A percentile compares a stretch with the other conserved stretches of the same genome.
These are phyloP conservation scores for Saksenaea oblongispora DNA, from an alignment of 371 early-diverging fungal species.

Conservation along the genomic window DNA sequence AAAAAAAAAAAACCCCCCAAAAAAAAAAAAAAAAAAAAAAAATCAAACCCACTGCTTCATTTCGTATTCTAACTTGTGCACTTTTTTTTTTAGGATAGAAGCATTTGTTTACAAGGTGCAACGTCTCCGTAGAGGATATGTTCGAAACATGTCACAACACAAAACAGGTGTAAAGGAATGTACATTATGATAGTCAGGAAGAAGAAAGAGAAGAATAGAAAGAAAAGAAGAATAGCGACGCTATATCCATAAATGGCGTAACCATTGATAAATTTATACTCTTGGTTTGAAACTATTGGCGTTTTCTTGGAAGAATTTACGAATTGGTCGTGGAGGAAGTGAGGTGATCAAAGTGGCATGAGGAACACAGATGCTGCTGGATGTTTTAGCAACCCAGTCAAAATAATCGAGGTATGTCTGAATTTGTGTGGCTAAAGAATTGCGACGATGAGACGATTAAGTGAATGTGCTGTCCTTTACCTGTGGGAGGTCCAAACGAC, in stretches of 20 bases:
- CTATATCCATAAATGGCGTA: neutral
- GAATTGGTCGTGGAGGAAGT: constrained; percentile 20
- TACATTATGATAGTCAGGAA: neutral
- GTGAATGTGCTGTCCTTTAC: constrained; percentile 15
- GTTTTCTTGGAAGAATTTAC: constrained; percentile 37
- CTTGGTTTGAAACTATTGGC: constrained; percentile 43
- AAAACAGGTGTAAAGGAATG: constrained; percentile 1
- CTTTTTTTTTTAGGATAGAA: neutral
- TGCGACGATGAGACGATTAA: neutral
- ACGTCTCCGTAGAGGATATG: neutral
- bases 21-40: too few species aligned
- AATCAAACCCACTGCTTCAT: too few species aligned
- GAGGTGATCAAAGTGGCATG: constrained; percentile 26
- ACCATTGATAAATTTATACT: constrained; percentile 22
- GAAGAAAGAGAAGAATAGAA: neutral
- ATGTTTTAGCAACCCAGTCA: constrained; percentile 37
- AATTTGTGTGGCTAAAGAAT: constrained; percentile 26
- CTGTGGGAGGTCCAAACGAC: constrained; percentile 27
- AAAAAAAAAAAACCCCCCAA: too few species aligned
- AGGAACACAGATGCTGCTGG: constrained; percentile 33
- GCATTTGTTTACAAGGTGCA: neutral
- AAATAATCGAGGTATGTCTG: constrained; percentile 42
- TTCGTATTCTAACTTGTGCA: too few species aligned
- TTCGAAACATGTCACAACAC: constrained; percentile 1
- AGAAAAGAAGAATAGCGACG: neutral